Conservation (phyloP, 441 rosid species). For the Populus trichocarpa region DNA sequence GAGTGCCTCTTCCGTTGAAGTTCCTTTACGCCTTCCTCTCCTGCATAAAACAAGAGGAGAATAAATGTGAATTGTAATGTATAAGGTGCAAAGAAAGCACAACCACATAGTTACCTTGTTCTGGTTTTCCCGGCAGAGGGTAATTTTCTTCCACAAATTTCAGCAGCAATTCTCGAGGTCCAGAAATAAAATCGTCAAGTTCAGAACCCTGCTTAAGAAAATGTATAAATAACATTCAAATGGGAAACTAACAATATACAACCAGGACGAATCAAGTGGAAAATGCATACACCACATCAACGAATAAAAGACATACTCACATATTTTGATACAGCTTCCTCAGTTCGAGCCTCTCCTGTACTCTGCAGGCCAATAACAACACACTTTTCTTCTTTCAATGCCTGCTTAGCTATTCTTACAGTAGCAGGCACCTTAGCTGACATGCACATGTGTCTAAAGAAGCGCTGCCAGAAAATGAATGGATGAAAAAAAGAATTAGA, state of each 20-base stretch:
- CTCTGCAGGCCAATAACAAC: conserved; percentile 99
- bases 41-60: conserved; percentile 35
- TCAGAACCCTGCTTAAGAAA: conserved; percentile 67
- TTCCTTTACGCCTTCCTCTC: conserved; percentile 85
- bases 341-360: conserved; percentile 99
- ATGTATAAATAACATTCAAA: conserved; percentile 6
- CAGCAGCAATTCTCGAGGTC: conserved; percentile 95
- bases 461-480: conserved; percentile 52
- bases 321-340: conserved; percentile 99
- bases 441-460: conserved; percentile 99
- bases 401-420: conserved; percentile 82
- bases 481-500: conserved; percentile 5
- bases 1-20: conserved; percentile 95
- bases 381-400: conserved; percentile 71
- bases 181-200: conserved; percentile 98
- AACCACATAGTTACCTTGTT: conserved; percentile 62
- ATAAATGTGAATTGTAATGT: not conserved
- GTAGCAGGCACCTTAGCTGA: conserved; percentile 97
- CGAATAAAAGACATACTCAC: conserved; percentile 39
- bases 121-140: conserved; percentile 95
- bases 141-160: conserved; percentile 98
- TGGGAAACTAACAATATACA: not conserved
- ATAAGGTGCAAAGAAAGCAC: conserved; percentile 21
- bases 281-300: conserved; percentile 13
- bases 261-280: conserved; percentile 8